Evolutionary conservation across 2,329 filamentous ascomycete genomes (phyloP).

Genomic region (Beauveria sp.): DNA sequence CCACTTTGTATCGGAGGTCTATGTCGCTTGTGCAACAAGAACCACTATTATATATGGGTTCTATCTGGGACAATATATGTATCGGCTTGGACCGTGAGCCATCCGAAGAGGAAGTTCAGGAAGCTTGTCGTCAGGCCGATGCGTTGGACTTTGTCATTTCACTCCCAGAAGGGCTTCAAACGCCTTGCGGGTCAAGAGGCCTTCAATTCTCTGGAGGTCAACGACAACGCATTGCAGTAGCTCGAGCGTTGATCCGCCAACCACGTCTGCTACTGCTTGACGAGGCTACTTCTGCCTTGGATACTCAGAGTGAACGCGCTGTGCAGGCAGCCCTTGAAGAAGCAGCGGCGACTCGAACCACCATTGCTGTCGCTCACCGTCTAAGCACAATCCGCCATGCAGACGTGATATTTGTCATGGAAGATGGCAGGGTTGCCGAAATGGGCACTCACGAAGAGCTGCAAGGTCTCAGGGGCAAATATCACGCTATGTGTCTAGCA

Average conservation of each 20-base stretch:
- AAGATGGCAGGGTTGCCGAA: slow-evolving; percentile 73
- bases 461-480: slow-evolving; percentile 25
- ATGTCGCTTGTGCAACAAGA: neutral
- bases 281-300: slow-evolving; percentile 53
- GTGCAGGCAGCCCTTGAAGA: slow-evolving; percentile 47
- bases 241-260: slow-evolving; percentile 54
- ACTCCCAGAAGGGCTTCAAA: slow-evolving; percentile 40
- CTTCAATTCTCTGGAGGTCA: slow-evolving; percentile 60
- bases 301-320: slow-evolving; percentile 51
- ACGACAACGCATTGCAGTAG: slow-evolving; percentile 59
- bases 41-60: neutral
- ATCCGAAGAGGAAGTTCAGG: slow-evolving; percentile 24
- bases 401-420: slow-evolving; percentile 83
- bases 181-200: slow-evolving; percentile 52
- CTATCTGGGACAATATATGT: neutral
- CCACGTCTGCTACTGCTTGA: slow-evolving; percentile 58
- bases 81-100: slow-evolving; percentile 9
- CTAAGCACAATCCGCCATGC: slow-evolving; percentile 32
- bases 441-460: slow-evolving; percentile 66
- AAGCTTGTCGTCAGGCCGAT: slow-evolving; percentile 39
- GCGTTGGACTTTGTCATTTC: slow-evolving; percentile 35
- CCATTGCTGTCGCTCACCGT: neutral
- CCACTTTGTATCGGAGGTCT: neutral
- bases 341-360: neutral
- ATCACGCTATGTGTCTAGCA: neutral